These are phyloP conservation scores for Boletus sp. DNA, from an alignment of 768 basidiomycete species.

Conservation along the genomic window DNA sequence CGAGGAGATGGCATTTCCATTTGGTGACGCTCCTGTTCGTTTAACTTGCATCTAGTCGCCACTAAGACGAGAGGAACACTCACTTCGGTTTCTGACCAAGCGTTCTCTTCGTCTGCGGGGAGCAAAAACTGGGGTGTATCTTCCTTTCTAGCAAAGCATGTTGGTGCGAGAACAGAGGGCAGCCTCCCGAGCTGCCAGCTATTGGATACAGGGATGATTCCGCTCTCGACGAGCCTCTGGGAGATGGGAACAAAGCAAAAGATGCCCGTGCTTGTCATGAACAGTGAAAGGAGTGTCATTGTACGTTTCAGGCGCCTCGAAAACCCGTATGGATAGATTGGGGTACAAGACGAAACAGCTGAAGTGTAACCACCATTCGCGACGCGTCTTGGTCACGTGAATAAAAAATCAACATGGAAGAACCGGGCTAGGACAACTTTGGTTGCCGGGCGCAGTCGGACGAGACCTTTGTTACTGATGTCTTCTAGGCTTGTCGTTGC, in stretches of 20 bases:
- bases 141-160: not conserved
- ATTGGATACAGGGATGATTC: constrained; percentile 12
- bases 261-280: constrained; percentile 23
- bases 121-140: not conserved
- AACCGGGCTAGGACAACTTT: not conserved
- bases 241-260: constrained; percentile 28
- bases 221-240: constrained; percentile 23
- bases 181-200: constrained; percentile 4
- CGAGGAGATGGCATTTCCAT: not conserved
- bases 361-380: not conserved
- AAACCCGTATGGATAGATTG: not conserved
- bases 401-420: constrained; percentile 13
- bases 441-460: not conserved
- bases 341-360: not conserved
- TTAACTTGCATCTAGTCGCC: not conserved
- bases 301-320: not conserved
- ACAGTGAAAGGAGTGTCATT: constrained; percentile 24
- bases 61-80: not conserved
- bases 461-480: constrained; percentile 23
- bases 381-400: constrained; percentile 22
- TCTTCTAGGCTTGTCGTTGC: constrained; percentile 39
- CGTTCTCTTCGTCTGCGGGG: not conserved
- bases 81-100: constrained; percentile 4
- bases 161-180: not conserved
- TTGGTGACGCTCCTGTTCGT: not conserved